A percentile compares a stretch with the other conserved stretches of the same genome.
phyloP scores from a whole-genome alignment of 2,329 filamentous ascomycete genomes.

The Mycogone perniciosa region DNA sequence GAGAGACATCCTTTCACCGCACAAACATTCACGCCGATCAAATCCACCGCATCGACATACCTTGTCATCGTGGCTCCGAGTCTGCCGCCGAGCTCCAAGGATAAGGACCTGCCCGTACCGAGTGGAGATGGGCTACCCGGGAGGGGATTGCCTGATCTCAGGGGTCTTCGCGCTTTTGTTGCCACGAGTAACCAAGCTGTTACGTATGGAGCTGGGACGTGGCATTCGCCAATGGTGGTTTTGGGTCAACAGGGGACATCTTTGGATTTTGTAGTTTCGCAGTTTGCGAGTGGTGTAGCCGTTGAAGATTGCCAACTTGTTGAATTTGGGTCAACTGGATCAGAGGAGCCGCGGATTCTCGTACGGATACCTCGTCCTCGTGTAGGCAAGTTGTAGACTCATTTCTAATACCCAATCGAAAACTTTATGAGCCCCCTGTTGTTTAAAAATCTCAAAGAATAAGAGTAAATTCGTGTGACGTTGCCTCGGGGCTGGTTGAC shows the following conservation, averaged over 20 bases:
- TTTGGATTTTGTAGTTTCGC: slow-evolving; percentile 82
- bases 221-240: slow-evolving; percentile 94
- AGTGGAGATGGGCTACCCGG: slow-evolving; percentile 42
- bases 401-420: not conserved
- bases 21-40: slow-evolving; percentile 84
- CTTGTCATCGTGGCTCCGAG: slow-evolving; percentile 87
- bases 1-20: slow-evolving; percentile 92
- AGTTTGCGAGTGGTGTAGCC: slow-evolving; percentile 77
- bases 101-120: slow-evolving; percentile 24
- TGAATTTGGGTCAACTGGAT: slow-evolving; percentile 26
- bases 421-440: not conserved
- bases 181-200: slow-evolving; percentile 75
- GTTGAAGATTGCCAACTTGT: slow-evolving; percentile 87
- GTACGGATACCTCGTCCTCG: slow-evolving; percentile 25
- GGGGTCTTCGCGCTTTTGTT: slow-evolving; percentile 66
- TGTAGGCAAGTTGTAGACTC: slow-evolving; percentile 4
- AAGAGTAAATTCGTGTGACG: not conserved
- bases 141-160: slow-evolving; percentile 65
- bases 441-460: no score
- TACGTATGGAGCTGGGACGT: slow-evolving; percentile 86
- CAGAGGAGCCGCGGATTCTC: slow-evolving; percentile 36
- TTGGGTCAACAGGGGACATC: slow-evolving; percentile 53
- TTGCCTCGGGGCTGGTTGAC: no score
- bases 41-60: slow-evolving; percentile 49
- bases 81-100: slow-evolving; percentile 37